Evolutionary conservation across 768 basidiomycete species (phyloP).

Genomic region (Psilocybe tampanensis): DNA sequence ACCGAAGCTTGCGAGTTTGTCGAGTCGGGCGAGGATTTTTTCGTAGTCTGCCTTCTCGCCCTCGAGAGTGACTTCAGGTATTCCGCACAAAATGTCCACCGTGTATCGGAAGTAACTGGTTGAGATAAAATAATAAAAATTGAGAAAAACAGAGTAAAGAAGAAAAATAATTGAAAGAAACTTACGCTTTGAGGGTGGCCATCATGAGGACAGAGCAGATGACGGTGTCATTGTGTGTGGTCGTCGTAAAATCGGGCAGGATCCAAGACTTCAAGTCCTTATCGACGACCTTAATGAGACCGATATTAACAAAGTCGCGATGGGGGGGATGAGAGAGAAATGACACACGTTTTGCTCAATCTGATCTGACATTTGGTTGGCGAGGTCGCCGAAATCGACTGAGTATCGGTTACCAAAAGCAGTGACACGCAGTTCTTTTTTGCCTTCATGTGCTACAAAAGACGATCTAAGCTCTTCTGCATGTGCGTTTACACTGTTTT

Average conservation of each 20-base stretch:
- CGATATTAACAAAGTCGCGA: too few relatives aligned
- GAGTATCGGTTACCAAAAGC: too few relatives aligned
- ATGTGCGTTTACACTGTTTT: too few relatives aligned
- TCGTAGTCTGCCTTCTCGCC: constrained; percentile 25
- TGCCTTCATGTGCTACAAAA: too few relatives aligned
- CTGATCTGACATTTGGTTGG: too few relatives aligned
- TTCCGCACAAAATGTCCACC: constrained; percentile 18
- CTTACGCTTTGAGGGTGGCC: constrained; percentile 17
- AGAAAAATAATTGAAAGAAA: neutral
- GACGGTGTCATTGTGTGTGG: constrained; percentile 18
- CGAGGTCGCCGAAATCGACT: too few relatives aligned
- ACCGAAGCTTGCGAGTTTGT: constrained; percentile 20
- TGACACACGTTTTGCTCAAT: too few relatives aligned
- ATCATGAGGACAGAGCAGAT: constrained; percentile 21
- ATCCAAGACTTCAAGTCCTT: constrained; percentile 19
- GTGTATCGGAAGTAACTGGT: constrained; percentile 22
- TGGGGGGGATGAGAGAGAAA: too few relatives aligned
- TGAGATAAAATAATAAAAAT: neutral
- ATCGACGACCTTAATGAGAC: constrained; percentile 15
- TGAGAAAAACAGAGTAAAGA: neutral
- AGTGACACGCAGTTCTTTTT: too few relatives aligned
- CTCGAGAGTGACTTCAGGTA: constrained; percentile 25
- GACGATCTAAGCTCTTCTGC: too few relatives aligned
- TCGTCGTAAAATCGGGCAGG: constrained; percentile 18
- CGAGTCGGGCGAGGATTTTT: constrained; percentile 20